A percentile compares a stretch with the other conserved stretches of the same genome.
These are phyloP conservation scores for Venturia effusa DNA, from an alignment of 2,329 filamentous ascomycete species.

Conservation along the genomic window DNA sequence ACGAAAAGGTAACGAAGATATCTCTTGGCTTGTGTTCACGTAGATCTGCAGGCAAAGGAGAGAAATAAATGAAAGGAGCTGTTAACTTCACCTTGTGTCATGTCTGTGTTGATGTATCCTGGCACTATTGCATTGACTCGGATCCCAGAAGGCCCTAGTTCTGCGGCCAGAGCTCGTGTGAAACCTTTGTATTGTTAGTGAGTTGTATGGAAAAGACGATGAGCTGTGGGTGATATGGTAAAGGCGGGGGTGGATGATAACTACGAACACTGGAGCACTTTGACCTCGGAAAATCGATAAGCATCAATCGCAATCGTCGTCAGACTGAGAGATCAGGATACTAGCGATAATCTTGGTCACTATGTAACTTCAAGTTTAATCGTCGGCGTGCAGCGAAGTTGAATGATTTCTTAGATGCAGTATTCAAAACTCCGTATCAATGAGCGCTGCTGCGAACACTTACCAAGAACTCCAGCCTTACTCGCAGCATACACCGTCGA, in stretches of 20 bases:
- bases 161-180: conserved; percentile 54
- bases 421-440: not conserved
- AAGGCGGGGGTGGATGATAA: not conserved
- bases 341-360: too few species aligned
- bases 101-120: conserved; percentile 71
- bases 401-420: too few species aligned
- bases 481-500: conserved; percentile 65
- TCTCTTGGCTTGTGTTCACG: not conserved
- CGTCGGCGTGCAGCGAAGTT: too few species aligned
- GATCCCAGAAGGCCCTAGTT: conserved; percentile 51
- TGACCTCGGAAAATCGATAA: too few species aligned
- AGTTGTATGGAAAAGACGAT: not conserved
- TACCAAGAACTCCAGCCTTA: conserved; percentile 69
- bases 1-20: not conserved
- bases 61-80: not conserved
- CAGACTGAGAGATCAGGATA: too few species aligned
- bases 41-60: not conserved
- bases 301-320: too few species aligned
- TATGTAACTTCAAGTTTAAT: too few species aligned
- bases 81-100: conserved; percentile 56
- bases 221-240: not conserved
- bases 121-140: conserved; percentile 73
- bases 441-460: not conserved
- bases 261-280: too few species aligned
- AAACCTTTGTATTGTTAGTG: conserved; percentile 39